These are phyloP conservation scores for Ophiostoma tasmaniense DNA, from an alignment of 2,329 filamentous ascomycete genomes.

Conservation along the genomic window DNA sequence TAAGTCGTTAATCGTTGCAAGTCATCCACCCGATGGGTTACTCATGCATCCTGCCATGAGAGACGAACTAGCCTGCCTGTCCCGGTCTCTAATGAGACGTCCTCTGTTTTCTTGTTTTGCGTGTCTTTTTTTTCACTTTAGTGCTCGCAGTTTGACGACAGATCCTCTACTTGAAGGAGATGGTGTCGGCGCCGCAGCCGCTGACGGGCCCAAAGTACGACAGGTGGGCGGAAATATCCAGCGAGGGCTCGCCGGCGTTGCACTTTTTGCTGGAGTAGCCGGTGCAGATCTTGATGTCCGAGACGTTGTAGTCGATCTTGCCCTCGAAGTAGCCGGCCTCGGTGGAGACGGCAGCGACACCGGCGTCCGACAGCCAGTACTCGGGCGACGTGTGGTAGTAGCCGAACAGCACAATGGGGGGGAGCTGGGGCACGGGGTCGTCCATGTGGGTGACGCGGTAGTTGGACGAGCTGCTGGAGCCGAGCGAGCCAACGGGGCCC, in stretches of 20 bases:
- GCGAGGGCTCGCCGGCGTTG: conserved; percentile 41
- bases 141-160: neutral
- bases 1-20: neutral
- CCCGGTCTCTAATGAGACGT: neutral
- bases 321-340: neutral
- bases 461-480: conserved; percentile 33
- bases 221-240: conserved; percentile 39
- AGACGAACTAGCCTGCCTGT: neutral
- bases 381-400: conserved; percentile 63
- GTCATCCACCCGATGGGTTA: neutral
- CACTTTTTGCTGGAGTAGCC: conserved; percentile 41
- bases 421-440: conserved; percentile 62
- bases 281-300: conserved; percentile 38
- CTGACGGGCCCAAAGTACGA: conserved; percentile 41
- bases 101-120: neutral
- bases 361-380: conserved; percentile 49
- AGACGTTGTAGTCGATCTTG: conserved; percentile 29
- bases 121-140: neutral
- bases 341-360: conserved; percentile 23
- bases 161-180: neutral
- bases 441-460: conserved; percentile 58
- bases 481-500: conserved; percentile 18
- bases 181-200: conserved; percentile 28
- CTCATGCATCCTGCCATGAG: neutral
- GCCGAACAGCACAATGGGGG: conserved; percentile 45